Percentiles rank a stretch among this genome's conserved stretches.
These are phyloP conservation scores for Ophiognomonia clavigignenti-juglandacearum DNA, from an alignment of 2,329 filamentous ascomycete species.

Conservation along the genomic window DNA sequence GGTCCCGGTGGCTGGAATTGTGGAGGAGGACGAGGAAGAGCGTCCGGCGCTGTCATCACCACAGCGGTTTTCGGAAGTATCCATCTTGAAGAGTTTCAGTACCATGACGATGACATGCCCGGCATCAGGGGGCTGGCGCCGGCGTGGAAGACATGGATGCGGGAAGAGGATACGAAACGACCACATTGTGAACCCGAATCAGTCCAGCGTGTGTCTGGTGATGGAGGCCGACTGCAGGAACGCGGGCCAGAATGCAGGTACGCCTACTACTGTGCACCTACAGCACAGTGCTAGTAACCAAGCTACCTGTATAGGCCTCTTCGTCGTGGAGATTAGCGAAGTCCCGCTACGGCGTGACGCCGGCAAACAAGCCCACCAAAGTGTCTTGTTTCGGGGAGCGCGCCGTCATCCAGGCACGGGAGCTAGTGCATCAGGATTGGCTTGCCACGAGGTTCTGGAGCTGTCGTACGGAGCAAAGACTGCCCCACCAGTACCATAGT, in stretches of 20 bases:
- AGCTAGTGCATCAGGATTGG: neutral
- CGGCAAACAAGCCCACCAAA: neutral
- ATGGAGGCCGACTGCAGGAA: no score
- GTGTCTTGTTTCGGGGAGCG: conserved; percentile 10
- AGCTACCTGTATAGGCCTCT: neutral
- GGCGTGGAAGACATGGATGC: neutral
- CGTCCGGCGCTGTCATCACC: neutral
- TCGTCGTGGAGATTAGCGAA: conserved; percentile 13
- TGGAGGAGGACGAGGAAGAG: conserved; percentile 1
- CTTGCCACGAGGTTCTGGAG: no score
- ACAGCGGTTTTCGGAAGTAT: no score
- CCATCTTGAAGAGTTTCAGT: conserved; percentile 7
- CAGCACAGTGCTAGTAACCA: no score
- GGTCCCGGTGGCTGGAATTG: neutral
- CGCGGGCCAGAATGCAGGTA: conserved; percentile 1
- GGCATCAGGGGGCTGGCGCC: conserved; percentile 1
- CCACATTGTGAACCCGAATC: neutral
- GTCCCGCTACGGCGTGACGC: conserved; percentile 10
- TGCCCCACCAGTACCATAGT: no score
- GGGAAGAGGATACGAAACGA: neutral
- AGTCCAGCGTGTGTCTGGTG: no score
- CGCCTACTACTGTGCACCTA: no score
- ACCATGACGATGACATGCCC: conserved; percentile 3
- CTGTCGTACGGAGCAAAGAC: no score
- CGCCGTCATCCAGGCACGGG: neutral